Base-by-base conservation (phyloP, 2,329 filamentous ascomycete species). In the Xylaria sp. region DNA sequence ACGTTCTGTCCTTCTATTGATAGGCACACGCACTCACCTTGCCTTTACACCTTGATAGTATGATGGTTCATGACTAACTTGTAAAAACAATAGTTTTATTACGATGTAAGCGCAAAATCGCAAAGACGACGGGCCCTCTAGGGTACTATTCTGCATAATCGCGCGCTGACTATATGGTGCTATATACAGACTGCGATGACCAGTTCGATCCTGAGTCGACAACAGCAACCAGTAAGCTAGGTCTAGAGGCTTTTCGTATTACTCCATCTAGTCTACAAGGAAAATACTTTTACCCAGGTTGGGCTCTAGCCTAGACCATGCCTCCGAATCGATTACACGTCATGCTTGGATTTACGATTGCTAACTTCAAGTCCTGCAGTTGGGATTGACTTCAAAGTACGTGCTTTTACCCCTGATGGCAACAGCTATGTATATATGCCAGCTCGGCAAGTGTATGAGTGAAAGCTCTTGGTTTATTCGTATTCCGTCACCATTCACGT, bases 381-480 rank as follows among this genome's bases (percentile, higher is more conserved):
- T 65, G 84, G 83, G 31, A 83, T 86, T 63, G 84, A 86, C 69
- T 85, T 83, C 73, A 83, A 84, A 74, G 83, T 84, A 68, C 35
- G 61, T 60, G 21, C 35, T 19, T 47, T 9, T 3, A 4, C 33
- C 49, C n/a, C 23, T 1, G 1, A 11, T 17, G 3, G 7, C 3
- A 19, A 43, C n/a, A 14, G 7, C 54, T 37, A 25, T 35, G 35
- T 19, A n/a, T 42, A 33, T 37, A 7, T n/a, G 4, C 19, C 33
- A 17, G 35, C 33, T 45, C n/a, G 9, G 33, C 17, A 31, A 23
- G 8, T 9, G n/a, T 28, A 35, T 21, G 7, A 37, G 37, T 45
- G 4, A 19, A 12, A 25, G 5, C 15, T 33, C 15, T 6, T 43
- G 15, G 15, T 23, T 2, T 15, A n/a, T 23, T n/a, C 1, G 38